phyloP scores from a whole-genome alignment of 169 alveolate species.

The Eimeria falciformis region DNA sequence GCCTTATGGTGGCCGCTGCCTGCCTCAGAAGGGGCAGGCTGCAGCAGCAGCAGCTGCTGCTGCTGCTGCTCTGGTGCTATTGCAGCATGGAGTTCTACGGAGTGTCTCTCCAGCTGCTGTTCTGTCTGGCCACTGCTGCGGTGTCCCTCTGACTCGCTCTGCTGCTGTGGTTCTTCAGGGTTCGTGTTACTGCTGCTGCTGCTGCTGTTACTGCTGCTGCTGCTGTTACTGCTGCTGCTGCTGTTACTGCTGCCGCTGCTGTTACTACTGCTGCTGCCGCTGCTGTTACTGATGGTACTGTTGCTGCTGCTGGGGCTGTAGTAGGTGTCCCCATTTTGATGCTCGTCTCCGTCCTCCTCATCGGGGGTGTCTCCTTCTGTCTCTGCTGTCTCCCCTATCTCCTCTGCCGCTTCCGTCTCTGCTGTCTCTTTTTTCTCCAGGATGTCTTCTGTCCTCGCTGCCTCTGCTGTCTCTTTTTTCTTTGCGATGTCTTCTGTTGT shows the following conservation, averaged over 20 bases:
- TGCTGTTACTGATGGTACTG: constrained; percentile 18
- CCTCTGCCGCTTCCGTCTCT: not conserved
- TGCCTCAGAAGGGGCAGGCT: no score
- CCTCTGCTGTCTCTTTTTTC: no score
- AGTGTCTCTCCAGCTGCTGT: no score
- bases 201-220: constrained; percentile 13
- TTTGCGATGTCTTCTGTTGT: no score
- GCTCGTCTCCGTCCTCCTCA: not conserved
- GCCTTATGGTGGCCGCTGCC: not conserved
- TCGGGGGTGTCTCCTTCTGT: not conserved
- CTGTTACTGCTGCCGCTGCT: not conserved
- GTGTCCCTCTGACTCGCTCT: no score
- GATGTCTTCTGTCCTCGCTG: no score
- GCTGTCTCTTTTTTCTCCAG: not conserved
- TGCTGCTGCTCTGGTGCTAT: no score
- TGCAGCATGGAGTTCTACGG: no score
- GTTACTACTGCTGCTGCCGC: constrained; percentile 5
- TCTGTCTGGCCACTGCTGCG: no score
- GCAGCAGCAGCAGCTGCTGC: no score
- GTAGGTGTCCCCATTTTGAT: not conserved
- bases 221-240: constrained; percentile 18
- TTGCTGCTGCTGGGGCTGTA: constrained; percentile 19
- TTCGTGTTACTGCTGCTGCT: not conserved
- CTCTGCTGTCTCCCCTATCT: not conserved
- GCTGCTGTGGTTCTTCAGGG: not conserved